These are phyloP conservation scores for Rhododendron mucronatum DNA, from an alignment of 148 eudicot genomes.

Conservation along the genomic window DNA sequence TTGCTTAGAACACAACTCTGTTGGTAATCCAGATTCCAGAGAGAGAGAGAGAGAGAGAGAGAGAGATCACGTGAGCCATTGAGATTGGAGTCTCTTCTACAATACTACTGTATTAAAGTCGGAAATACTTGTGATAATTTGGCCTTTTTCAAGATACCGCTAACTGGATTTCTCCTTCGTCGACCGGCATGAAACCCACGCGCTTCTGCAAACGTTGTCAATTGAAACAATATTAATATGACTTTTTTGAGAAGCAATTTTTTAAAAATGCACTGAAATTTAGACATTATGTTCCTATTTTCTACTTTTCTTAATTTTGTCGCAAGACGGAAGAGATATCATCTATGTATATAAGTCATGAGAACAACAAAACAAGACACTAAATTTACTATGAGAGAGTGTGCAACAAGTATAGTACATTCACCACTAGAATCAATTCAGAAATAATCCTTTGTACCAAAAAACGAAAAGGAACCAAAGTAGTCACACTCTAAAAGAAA, in stretches of 20 bases:
- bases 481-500: background rate
- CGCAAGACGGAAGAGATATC: background rate
- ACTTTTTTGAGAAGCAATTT: background rate
- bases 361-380: background rate
- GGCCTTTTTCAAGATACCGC: slow-evolving; percentile 21
- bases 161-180: slow-evolving; percentile 49
- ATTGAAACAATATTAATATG: background rate
- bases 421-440: background rate
- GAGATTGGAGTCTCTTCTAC: background rate
- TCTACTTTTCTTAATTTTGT: background rate
- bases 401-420: background rate
- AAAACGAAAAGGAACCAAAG: background rate
- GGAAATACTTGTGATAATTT: background rate
- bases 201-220: slow-evolving; percentile 42
- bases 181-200: slow-evolving; percentile 59
- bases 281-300: background rate
- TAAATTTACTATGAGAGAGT: background rate
- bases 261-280: background rate
- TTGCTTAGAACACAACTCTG: background rate
- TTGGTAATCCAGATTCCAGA: background rate
- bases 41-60: background rate
- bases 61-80: background rate
- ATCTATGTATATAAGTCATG: background rate
- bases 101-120: background rate
- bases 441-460: too few species aligned